A percentile compares a stretch with the other conserved stretches of the same genome.
Conservation (phyloP, 495 filamentous ascomycete species). For the Tuber brumale region DNA sequence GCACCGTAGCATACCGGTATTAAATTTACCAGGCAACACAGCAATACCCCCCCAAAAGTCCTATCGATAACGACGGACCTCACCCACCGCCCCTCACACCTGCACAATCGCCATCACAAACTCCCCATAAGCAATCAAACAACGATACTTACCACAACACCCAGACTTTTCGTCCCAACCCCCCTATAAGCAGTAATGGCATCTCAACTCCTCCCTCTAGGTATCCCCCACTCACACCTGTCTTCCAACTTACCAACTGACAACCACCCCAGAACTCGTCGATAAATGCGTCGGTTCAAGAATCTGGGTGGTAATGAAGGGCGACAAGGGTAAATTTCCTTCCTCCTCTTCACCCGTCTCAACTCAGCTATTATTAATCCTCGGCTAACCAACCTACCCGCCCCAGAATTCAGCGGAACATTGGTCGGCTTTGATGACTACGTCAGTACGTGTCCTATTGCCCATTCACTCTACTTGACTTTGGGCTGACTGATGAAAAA, state of each 20-base stretch:
- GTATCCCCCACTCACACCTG: slow-evolving; percentile 44
- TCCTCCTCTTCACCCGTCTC: background rate
- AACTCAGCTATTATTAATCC: background rate
- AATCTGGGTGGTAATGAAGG: slow-evolving; percentile 99
- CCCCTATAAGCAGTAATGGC: slow-evolving; percentile 51
- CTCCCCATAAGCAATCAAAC: background rate
- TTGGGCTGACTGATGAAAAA: slow-evolving; percentile 14
- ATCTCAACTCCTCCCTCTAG: slow-evolving; percentile 72
- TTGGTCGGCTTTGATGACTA: slow-evolving; percentile 96
- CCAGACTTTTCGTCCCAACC: background rate
- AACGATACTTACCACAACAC: background rate
- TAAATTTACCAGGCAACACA: background rate
- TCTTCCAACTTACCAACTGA: slow-evolving; percentile 23
- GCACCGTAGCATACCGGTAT: background rate
- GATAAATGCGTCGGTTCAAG: slow-evolving; percentile 96
- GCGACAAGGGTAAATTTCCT: slow-evolving; percentile 71
- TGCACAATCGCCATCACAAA: background rate
- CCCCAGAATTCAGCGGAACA: slow-evolving; percentile 83
- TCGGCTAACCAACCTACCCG: background rate
- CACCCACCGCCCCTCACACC: background rate
- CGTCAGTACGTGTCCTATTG: slow-evolving; percentile 70
- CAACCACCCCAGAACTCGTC: slow-evolving; percentile 67
- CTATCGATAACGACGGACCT: background rate
- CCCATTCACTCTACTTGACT: background rate
- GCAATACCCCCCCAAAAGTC: background rate